Evolutionary conservation across 345 rosid genomes (phyloP).

Genomic region (Pistacia vera): DNA sequence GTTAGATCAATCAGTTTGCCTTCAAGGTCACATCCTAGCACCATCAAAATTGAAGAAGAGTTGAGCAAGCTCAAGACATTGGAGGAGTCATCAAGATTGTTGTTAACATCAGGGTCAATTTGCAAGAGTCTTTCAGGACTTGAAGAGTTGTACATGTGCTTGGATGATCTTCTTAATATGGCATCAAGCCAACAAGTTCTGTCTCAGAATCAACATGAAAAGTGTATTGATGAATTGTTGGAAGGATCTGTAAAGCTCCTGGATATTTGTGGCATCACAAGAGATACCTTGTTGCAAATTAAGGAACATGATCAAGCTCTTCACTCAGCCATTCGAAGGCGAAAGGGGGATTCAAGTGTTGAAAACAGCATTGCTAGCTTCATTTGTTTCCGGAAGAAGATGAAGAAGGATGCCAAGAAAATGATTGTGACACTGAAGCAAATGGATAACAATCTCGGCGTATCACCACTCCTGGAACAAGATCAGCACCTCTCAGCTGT

Average conservation of each 20-base stretch:
- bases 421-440: conserved; percentile 48
- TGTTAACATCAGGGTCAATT: conserved; percentile 36
- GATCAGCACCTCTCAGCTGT: conserved; percentile 43
- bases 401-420: conserved; percentile 58
- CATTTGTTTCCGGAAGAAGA: conserved; percentile 47
- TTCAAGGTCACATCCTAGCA: conserved; percentile 69
- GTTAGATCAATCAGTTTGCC: conserved; percentile 75
- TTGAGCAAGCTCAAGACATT: conserved; percentile 43
- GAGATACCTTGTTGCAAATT: conserved; percentile 52
- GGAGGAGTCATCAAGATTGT: conserved; percentile 29
- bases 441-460: conserved; percentile 33
- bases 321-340: conserved; percentile 62
- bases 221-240: conserved; percentile 49
- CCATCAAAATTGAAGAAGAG: conserved; percentile 47
- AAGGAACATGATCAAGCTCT: conserved; percentile 56
- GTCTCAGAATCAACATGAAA: conserved; percentile 27
- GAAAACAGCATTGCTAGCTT: conserved; percentile 30
- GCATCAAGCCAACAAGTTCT: conserved; percentile 54
- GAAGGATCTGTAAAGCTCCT: conserved; percentile 62
- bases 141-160: conserved; percentile 44
- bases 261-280: conserved; percentile 57
- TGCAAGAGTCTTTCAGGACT: conserved; percentile 39
- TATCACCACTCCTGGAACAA: conserved; percentile 17
- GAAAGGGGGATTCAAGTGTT: conserved; percentile 41
- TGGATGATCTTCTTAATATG: conserved; percentile 61